Base-by-base conservation (phyloP, 495 filamentous ascomycete species). In the Penicillium malachiteum region DNA sequence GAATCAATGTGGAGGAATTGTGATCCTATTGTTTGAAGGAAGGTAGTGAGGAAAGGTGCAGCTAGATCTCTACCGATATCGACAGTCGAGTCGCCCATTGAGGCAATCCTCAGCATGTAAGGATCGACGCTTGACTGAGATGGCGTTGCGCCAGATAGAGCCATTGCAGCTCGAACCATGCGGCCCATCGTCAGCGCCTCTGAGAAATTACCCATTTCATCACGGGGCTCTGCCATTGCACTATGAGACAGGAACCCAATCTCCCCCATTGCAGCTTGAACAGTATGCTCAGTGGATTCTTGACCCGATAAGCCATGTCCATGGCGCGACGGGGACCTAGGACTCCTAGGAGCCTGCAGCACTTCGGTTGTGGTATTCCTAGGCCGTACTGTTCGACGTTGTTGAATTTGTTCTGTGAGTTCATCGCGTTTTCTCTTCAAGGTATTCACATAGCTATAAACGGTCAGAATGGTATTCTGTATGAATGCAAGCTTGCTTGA, bases 181-280 rank as follows among this genome's bases (percentile, higher is more conserved):
- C 52, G 52, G 0, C 52, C 58, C 47, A 65, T 67, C 1, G 56
- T 50, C 7, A 69, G 56, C 21, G 63, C 61, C 21, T 62, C 55
- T 0, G 63, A 59, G 14, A 62, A 56, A 5, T 55, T 57, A n/a
- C 52, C 54, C 5, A 30, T 51, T 18, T 57, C 64, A 47, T 67
- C 61, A 7, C 60, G 60, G 2, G 64, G 64, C 45, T 69, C 66
- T 17, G 66, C 66, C 66, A 69, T 69, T 0, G 66, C 66, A 62
- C 55, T 69, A 31, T 61, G 61, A 1, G 66, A 69, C 39, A 69
- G 46, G 14, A 67, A 63, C 7, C 66, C 61, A 42, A 69, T 66
- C 42, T 69, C 63, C 0, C 66, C 61, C 66, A 69, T 65, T 0
- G 66, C 66, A 40, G 54, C 55, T 35, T 67, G 58, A 16, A 69